phyloP scores from a whole-genome alignment of 2,329 filamentous ascomycete species.

The Claviceps spartinae region DNA sequence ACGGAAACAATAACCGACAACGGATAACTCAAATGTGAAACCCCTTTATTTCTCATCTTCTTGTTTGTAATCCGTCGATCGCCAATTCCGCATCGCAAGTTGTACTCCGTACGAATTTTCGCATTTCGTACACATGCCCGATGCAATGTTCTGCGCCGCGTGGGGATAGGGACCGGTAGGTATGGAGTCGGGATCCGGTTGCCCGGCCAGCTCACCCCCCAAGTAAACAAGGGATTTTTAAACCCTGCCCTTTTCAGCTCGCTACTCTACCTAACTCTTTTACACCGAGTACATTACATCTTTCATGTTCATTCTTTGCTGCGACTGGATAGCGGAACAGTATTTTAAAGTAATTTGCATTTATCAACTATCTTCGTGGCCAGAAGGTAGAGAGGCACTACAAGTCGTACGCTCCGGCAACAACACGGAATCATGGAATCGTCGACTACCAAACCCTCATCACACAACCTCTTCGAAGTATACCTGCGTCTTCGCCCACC shows the following conservation, averaged over 20 bases:
- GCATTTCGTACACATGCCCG: no score
- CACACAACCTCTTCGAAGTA: constrained; percentile 68
- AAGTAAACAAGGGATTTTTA: constrained; percentile 2
- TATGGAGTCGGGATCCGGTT: neutral
- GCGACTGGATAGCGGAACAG: neutral
- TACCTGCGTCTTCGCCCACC: constrained; percentile 74
- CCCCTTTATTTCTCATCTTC: no score
- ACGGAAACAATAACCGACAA: no score
- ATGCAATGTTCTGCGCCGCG: neutral
- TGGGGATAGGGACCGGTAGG: neutral
- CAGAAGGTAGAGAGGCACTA: neutral
- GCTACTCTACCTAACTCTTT: no score
- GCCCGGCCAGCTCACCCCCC: neutral
- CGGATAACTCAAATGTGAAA: no score
- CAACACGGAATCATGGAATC: constrained; percentile 23
- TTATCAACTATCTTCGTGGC: neutral
- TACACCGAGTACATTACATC: neutral
- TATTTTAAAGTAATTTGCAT: neutral
- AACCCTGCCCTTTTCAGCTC: neutral
- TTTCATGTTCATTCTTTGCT: neutral
- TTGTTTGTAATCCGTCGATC: no score
- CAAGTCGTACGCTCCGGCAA: neutral
- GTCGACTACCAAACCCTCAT: constrained; percentile 10
- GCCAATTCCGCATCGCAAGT: no score
- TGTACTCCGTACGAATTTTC: no score